Evolutionary conservation across 352 stramenopile species (phyloP).

Genomic region (Phytopythium helicoides): DNA sequence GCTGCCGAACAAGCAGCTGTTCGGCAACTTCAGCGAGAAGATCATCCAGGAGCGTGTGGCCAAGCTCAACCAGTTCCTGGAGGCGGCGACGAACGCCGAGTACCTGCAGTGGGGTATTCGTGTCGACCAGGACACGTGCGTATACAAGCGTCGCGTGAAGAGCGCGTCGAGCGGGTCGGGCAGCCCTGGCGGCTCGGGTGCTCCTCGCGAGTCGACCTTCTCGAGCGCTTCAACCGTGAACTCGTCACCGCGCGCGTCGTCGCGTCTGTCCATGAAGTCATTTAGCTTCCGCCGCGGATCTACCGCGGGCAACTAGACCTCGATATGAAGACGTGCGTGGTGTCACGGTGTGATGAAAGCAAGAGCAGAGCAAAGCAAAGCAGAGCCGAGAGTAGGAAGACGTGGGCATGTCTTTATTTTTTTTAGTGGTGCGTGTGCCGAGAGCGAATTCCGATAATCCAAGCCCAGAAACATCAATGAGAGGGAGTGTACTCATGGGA

Average conservation of each 20-base stretch:
- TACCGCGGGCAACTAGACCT: conserved; percentile 43
- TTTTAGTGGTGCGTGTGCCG: too few species aligned
- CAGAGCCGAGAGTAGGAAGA: too few species aligned
- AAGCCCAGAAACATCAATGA: too few species aligned
- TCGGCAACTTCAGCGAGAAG: conserved; percentile 70
- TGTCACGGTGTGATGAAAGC: too few species aligned
- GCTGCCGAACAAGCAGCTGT: conserved; percentile 72
- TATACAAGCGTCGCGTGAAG: conserved; percentile 73
- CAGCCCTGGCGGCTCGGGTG: conserved; percentile 56
- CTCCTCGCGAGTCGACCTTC: conserved; percentile 38
- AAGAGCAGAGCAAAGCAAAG: not conserved
- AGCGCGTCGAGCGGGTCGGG: conserved; percentile 45
- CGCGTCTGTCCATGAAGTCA: conserved; percentile 65
- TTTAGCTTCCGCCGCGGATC: conserved; percentile 69
- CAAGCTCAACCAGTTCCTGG: conserved; percentile 73
- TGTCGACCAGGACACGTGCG: conserved; percentile 71
- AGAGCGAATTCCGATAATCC: too few species aligned
- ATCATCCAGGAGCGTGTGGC: conserved; percentile 72
- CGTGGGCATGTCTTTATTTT: too few species aligned
- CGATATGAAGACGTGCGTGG: not conserved
- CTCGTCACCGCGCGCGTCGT: conserved; percentile 56
- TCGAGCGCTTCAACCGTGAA: conserved; percentile 31
- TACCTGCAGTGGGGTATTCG: conserved; percentile 76
- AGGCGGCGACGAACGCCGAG: conserved; percentile 69
- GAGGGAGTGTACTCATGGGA: not conserved